Evolutionary conservation across 2,329 filamentous ascomycete species (phyloP), one percentile per base, ranked within the genome.

Genomic region (Claviceps fusiformis): DNA sequence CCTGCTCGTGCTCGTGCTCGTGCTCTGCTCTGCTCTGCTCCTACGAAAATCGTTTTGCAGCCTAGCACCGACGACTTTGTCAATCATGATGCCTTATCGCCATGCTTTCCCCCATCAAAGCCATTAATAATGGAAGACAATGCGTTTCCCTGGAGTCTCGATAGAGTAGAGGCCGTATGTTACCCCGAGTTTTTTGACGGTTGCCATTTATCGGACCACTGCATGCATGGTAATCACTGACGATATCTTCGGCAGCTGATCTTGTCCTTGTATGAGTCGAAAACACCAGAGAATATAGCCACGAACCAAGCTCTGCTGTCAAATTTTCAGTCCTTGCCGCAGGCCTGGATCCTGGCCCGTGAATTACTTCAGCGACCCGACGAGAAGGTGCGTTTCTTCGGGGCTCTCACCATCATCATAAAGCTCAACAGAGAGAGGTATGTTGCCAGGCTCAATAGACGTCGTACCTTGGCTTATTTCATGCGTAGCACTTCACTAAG

Each of bases 371-470:
- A 74, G 52, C 82, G 81, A 58, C 73, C 79, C 27, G 83, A 88
- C 61, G 80, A 86, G 58, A 85, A 91, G 63, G 82, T 93, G 61
- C 86, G 87, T 60, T 97, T 97, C 71, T 95, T 95, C 66, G 93
- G 89, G 15, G 92, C 91, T 35, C 77, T 96, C 57, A 97, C 92
- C 0, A 86, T 96, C 61, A 95, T 89, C 52, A 83, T 97, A 62
- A 98, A 97, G 71, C 81, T 97, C 56, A 96, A 97, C 67, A 86
- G 85, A n/a, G 89, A 93, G 65, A 89, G 84, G 86, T 87, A 72
- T 41, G 55, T 54, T 33, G 15, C 47, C 15, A 47, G 15, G 37
- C 46, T 43, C 31, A 59, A 75, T 63, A 13, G 33, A 57, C 57
- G 15, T 54, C n/a, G 13, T 48, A n/a, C 27, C 43, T 29, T 44